A percentile compares a stretch with the other conserved stretches of the same genome.
phyloP scores from a whole-genome alignment of 2,329 filamentous ascomycete genomes.

The Torrubiella hemipterigena region DNA sequence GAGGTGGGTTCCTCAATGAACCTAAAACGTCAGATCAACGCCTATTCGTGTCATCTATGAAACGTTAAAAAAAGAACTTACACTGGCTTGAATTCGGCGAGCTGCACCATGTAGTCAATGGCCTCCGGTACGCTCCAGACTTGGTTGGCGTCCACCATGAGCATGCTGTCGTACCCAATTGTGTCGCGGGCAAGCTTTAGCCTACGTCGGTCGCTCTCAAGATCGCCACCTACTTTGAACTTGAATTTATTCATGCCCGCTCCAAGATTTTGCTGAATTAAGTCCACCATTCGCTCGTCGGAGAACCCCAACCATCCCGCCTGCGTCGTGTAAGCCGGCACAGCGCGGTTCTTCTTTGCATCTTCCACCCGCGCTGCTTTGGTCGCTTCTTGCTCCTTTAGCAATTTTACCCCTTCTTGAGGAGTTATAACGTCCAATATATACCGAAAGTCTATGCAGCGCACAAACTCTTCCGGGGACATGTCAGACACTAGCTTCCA shows the following conservation, averaged over 20 bases:
- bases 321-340: conserved; percentile 57
- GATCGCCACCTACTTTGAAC: conserved; percentile 50
- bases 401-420: conserved; percentile 48
- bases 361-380: conserved; percentile 49
- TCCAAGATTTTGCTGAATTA: conserved; percentile 46
- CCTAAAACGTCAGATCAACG: not conserved
- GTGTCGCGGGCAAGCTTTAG: conserved; percentile 48
- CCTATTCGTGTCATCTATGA: too few relatives aligned
- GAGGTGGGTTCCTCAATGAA: conserved; percentile 44
- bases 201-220: conserved; percentile 45
- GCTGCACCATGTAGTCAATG: conserved; percentile 53
- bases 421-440: conserved; percentile 59
- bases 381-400: conserved; percentile 42
- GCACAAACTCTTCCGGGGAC: conserved; percentile 54
- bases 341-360: conserved; percentile 45
- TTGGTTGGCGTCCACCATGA: conserved; percentile 63
- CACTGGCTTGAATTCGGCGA: conserved; percentile 47
- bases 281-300: conserved; percentile 51
- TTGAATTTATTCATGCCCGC: conserved; percentile 53
- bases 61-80: conserved; percentile 38
- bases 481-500: conserved; percentile 60
- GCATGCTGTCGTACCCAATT: conserved; percentile 53
- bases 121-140: conserved; percentile 57
- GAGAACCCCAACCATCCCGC: conserved; percentile 59
- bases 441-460: conserved; percentile 59